A percentile compares a stretch with the other conserved stretches of the same genome.
Conservation (phyloP, 1,284 basidiomycete genomes). For the Hymenochaete sp. region DNA sequence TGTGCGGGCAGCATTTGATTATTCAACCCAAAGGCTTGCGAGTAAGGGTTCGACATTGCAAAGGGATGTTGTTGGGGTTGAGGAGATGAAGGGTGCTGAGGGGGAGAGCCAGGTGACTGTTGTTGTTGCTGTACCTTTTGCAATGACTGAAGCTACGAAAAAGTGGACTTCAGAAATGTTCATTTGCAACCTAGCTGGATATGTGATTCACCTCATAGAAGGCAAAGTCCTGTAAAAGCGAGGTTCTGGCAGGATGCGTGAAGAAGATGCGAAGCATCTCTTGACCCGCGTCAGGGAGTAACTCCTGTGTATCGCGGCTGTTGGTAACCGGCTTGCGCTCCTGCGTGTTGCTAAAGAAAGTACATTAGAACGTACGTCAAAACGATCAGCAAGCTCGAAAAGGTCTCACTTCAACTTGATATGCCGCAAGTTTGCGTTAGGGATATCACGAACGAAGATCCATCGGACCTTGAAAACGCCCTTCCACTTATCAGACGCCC, state of each 20-base stretch:
- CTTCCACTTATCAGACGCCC: slow-evolving; percentile 98
- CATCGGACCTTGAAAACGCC: slow-evolving; percentile 93
- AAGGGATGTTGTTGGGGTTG: slow-evolving; percentile 37
- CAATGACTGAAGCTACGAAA: slow-evolving; percentile 60
- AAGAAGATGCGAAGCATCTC: slow-evolving; percentile 94
- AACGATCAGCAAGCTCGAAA: too few relatives aligned
- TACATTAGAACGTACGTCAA: too few relatives aligned
- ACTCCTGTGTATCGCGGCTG: slow-evolving; percentile 85
- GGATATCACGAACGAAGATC: slow-evolving; percentile 93
- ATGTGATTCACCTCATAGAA: slow-evolving; percentile 71
- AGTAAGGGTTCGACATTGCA: slow-evolving; percentile 42
- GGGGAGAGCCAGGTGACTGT: slow-evolving; percentile 27
- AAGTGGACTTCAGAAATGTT: slow-evolving; percentile 13
- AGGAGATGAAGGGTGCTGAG: slow-evolving; percentile 31
- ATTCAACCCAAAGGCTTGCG: slow-evolving; percentile 44
- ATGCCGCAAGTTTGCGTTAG: slow-evolving; percentile 76
- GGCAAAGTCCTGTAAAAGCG: slow-evolving; percentile 86
- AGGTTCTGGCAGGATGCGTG: slow-evolving; percentile 83
- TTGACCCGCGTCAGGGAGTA: slow-evolving; percentile 87
- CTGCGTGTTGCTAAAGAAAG: slow-evolving; percentile 72
- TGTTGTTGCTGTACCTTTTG: slow-evolving; percentile 51
- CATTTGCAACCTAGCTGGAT: slow-evolving; percentile 6
- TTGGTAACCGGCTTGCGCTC: slow-evolving; percentile 96
- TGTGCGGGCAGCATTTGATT: slow-evolving; percentile 59
- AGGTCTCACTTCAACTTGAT: slow-evolving; percentile 77